phyloP scores from a whole-genome alignment of 306 rosid species.

The Fagus crenata region DNA sequence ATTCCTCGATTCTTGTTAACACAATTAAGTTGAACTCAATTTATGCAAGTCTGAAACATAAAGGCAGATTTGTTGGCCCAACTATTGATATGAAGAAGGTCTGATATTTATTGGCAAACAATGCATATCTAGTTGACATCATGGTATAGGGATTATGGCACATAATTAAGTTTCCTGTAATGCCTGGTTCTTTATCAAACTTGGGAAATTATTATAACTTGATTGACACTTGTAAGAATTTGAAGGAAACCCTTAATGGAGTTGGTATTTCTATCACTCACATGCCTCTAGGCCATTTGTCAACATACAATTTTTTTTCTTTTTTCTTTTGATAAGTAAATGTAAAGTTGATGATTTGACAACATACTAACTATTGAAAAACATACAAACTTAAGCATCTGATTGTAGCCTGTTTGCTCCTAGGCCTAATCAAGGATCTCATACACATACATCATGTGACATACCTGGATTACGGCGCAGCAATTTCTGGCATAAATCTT shows the following conservation, averaged over 20 bases:
- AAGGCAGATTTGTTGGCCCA: conserved; percentile 30
- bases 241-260: neutral
- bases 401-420: neutral
- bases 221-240: neutral
- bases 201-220: neutral
- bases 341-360: neutral
- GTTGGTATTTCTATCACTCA: neutral
- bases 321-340: too few species aligned
- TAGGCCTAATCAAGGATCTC: neutral
- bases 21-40: conserved; percentile 22
- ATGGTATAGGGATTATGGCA: conserved; percentile 18
- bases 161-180: neutral
- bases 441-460: neutral
- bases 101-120: conserved; percentile 21
- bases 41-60: conserved; percentile 29
- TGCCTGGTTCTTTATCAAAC: neutral
- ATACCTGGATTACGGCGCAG: conserved; percentile 95
- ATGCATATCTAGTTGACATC: conserved; percentile 21
- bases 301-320: neutral
- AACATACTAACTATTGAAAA: neutral
- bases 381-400: neutral
- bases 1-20: conserved; percentile 22
- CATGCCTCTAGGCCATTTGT: neutral
- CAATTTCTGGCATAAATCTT: conserved; percentile 88
- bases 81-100: conserved; percentile 14